A percentile compares a stretch with the other conserved stretches of the same genome.
phyloP scores from a whole-genome alignment of 768 basidiomycete genomes.

The Chalciporus piperatus region DNA sequence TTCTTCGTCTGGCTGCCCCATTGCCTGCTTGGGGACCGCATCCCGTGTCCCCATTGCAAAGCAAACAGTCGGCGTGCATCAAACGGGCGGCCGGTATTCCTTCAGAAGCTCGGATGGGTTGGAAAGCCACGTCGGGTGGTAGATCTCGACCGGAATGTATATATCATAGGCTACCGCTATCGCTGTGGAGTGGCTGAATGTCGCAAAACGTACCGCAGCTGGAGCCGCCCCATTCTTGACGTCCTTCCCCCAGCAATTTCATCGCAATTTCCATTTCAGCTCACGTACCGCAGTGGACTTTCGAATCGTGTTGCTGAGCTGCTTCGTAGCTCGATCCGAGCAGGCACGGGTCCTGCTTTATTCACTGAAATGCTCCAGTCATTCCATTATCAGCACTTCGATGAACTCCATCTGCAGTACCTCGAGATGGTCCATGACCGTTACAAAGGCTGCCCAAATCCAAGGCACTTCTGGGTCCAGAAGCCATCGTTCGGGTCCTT shows the following conservation, averaged over 20 bases:
- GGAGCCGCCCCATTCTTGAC: conserved; percentile 22
- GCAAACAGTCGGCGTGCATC: background rate
- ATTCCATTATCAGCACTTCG: conserved; percentile 18
- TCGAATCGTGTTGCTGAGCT: conserved; percentile 13
- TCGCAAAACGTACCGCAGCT: conserved; percentile 25
- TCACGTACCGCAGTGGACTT: conserved; percentile 21
- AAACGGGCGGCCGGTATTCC: background rate
- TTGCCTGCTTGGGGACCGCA: background rate
- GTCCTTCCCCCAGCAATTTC: conserved; percentile 19
- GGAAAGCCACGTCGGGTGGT: conserved; percentile 9
- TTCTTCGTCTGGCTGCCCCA: conserved; percentile 3
- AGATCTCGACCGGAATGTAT: conserved; percentile 16
- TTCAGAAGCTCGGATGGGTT: background rate
- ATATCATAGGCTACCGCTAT: conserved; percentile 26
- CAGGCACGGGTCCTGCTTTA: conserved; percentile 21
- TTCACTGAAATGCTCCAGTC: conserved; percentile 20
- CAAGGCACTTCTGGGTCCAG: background rate
- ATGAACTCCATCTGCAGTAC: conserved; percentile 12
- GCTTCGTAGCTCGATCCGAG: conserved; percentile 19
- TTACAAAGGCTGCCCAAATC: background rate
- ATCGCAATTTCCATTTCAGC: conserved; percentile 20
- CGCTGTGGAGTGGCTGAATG: conserved; percentile 12
- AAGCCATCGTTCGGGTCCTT: background rate
- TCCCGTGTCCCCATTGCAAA: background rate
- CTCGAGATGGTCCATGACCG: background rate